Conservation (phyloP, 2,329 filamentous ascomycete species). For the Ceratocystiopsis sp. region DNA sequence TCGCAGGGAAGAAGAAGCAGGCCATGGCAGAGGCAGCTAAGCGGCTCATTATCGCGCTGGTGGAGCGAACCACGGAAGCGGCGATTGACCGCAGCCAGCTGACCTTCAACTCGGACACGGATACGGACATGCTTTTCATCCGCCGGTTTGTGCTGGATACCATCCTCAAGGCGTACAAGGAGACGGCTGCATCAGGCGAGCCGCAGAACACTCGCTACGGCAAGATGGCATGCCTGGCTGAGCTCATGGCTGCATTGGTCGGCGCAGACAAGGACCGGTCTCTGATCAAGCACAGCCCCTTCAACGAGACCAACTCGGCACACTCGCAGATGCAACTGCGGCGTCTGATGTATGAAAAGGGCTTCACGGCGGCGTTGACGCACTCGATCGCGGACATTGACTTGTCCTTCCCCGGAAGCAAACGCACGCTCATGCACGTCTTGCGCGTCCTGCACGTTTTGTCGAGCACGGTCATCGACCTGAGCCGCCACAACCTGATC, state of each 20-base stretch:
- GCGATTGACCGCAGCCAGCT: slow-evolving; percentile 39
- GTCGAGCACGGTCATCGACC: slow-evolving; percentile 68
- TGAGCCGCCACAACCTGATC: slow-evolving; percentile 69
- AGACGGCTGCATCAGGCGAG: slow-evolving; percentile 64
- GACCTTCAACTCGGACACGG: slow-evolving; percentile 46
- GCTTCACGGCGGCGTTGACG: slow-evolving; percentile 77
- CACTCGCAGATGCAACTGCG: slow-evolving; percentile 69
- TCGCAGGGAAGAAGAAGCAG: slow-evolving; percentile 65
- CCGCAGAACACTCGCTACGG: slow-evolving; percentile 73
- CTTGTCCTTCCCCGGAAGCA: slow-evolving; percentile 82
- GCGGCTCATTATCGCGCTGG: slow-evolving; percentile 69
- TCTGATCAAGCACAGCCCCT: slow-evolving; percentile 20
- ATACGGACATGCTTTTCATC: slow-evolving; percentile 75
- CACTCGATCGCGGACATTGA: slow-evolving; percentile 89
- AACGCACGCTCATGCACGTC: slow-evolving; percentile 92
- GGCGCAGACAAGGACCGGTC: slow-evolving; percentile 61
- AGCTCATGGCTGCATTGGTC: slow-evolving; percentile 86
- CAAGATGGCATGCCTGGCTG: slow-evolving; percentile 69
- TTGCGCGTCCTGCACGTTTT: slow-evolving; percentile 75
- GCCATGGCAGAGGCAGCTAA: slow-evolving; percentile 78
- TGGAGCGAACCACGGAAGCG: slow-evolving; percentile 73
- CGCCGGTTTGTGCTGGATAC: slow-evolving; percentile 92
- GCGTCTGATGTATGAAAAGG: slow-evolving; percentile 96
- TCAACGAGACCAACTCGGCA: slow-evolving; percentile 13
- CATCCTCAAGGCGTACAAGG: slow-evolving; percentile 78